These are phyloP conservation scores for Sedum album DNA, from an alignment of 164 flowering plant species.

Conservation along the genomic window DNA sequence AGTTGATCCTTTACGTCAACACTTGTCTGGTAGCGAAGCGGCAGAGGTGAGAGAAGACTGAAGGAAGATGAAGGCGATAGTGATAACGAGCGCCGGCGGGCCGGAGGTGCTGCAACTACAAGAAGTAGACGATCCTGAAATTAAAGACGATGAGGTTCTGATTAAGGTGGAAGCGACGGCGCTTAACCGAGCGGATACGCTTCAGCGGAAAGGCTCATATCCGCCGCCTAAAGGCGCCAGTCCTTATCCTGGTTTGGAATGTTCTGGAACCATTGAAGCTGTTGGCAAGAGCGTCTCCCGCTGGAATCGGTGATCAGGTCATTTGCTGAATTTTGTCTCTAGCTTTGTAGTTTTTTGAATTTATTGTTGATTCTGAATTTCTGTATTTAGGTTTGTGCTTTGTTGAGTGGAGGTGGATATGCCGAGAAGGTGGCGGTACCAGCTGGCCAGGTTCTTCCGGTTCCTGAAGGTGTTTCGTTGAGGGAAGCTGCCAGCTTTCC, in stretches of 20 bases:
- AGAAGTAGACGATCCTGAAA: conserved; percentile 68
- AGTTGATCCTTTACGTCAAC: not conserved
- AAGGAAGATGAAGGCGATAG: conserved; percentile 66
- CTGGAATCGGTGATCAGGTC: conserved; percentile 96
- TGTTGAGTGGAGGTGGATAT: conserved; percentile 89
- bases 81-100: conserved; percentile 61
- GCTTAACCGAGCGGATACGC: conserved; percentile 71
- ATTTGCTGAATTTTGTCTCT: not conserved
- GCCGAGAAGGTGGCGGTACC: conserved; percentile 95
- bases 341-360: not conserved
- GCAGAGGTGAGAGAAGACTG: not conserved
- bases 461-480: conserved; percentile 73
- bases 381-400: conserved; percentile 81
- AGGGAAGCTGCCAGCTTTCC: conserved; percentile 86
- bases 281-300: conserved; percentile 63
- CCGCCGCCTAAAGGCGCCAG: conserved; percentile 16
- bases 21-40: not conserved
- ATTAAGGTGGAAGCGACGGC: conserved; percentile 73
- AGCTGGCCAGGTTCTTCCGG: conserved; percentile 77
- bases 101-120: conserved; percentile 68
- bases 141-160: conserved; percentile 66
- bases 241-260: conserved; percentile 68
- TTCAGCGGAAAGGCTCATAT: conserved; percentile 52
- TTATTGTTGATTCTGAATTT: not conserved
- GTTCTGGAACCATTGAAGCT: conserved; percentile 57